phyloP scores from a whole-genome alignment of 805 yeast species.

The Yarrowia hollandica region DNA sequence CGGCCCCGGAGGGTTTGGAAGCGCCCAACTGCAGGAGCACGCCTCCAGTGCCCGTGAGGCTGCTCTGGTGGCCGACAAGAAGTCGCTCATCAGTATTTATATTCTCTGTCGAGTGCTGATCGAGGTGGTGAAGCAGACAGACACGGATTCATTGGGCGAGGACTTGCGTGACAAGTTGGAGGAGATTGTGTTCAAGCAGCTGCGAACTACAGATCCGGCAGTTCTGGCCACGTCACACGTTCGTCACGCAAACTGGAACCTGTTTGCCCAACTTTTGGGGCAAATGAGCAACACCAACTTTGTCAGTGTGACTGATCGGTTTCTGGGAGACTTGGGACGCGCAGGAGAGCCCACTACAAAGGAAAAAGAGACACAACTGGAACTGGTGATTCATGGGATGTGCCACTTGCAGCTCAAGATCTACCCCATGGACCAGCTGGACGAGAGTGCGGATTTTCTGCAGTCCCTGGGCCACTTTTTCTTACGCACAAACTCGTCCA shows the following conservation, averaged over 20 bases:
- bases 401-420: constrained; percentile 73
- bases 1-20: neutral
- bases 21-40: constrained; percentile 25
- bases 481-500: constrained; percentile 59
- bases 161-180: constrained; percentile 82
- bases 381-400: constrained; percentile 88
- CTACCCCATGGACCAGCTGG: constrained; percentile 85
- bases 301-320: constrained; percentile 85
- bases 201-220: constrained; percentile 81
- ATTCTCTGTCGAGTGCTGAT: constrained; percentile 87
- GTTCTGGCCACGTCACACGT: constrained; percentile 66
- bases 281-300: constrained; percentile 85
- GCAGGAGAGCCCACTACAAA: constrained; percentile 56
- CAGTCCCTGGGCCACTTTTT: constrained; percentile 85
- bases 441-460: constrained; percentile 89
- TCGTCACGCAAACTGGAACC: constrained; percentile 89
- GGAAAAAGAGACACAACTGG: constrained; percentile 61
- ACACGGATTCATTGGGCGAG: constrained; percentile 69
- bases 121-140: constrained; percentile 87
- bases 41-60: constrained; percentile 43
- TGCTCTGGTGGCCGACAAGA: constrained; percentile 82
- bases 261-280: constrained; percentile 85
- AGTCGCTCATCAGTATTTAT: constrained; percentile 81
- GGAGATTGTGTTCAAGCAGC: constrained; percentile 88
- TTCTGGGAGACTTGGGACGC: constrained; percentile 88